phyloP scores from a whole-genome alignment of 257 asterid species.

The Parsonsia alboflavescens region DNA sequence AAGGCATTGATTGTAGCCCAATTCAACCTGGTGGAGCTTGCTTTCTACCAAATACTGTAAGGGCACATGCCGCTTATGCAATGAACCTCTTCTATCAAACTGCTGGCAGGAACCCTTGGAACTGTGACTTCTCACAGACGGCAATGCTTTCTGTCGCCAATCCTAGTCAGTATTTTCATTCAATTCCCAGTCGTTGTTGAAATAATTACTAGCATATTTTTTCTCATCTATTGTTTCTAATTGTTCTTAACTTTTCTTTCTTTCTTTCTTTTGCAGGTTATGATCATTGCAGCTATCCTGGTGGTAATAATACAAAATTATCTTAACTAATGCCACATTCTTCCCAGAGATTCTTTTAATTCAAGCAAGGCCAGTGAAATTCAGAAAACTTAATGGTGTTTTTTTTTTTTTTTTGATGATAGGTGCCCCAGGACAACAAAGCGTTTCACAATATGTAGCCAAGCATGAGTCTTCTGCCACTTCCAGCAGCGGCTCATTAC shows the following conservation, averaged over 20 bases:
- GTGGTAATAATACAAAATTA: conserved; percentile 34
- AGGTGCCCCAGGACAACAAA: background rate
- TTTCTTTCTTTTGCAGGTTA: conserved; percentile 43
- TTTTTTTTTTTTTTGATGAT: background rate
- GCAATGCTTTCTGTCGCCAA: conserved; percentile 46
- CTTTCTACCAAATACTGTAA: conserved; percentile 56
- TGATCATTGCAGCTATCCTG: conserved; percentile 54
- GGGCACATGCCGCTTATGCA: conserved; percentile 74
- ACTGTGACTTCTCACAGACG: conserved; percentile 68
- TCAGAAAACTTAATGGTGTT: background rate
- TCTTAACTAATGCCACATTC: conserved; percentile 7
- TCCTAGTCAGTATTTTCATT: conserved; percentile 55
- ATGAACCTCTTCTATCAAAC: conserved; percentile 79
- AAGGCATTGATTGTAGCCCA: conserved; percentile 65
- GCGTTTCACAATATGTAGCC: too few species aligned
- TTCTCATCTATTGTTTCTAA: too few species aligned
- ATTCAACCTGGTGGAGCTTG: conserved; percentile 74
- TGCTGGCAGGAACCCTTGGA: conserved; percentile 72
- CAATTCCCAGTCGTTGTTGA: background rate
- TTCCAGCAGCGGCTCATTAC: background rate
- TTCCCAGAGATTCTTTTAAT: background rate
- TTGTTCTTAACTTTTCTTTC: background rate
- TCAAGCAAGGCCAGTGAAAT: background rate
- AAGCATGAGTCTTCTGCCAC: background rate
- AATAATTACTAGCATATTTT: background rate